phyloP scores from a whole-genome alignment of 192 early-diverging fungal genomes.

The Podila epigama region DNA sequence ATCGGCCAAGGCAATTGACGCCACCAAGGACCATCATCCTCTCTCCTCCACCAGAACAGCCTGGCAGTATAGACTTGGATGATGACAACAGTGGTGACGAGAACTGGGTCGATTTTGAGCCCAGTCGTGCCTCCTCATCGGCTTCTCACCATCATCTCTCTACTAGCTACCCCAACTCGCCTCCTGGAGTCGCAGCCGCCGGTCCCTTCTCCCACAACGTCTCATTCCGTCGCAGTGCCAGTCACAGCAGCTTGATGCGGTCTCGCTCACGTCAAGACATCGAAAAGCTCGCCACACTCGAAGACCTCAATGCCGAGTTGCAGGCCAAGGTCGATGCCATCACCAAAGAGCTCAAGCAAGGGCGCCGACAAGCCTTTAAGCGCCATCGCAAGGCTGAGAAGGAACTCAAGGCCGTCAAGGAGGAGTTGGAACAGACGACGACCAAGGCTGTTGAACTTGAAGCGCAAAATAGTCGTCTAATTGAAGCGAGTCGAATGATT shows the following conservation, averaged over 20 bases:
- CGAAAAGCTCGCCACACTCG: conserved; percentile 31
- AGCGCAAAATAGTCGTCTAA: conserved; percentile 37
- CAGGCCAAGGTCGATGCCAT: conserved; percentile 29
- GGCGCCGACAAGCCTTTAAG: conserved; percentile 38
- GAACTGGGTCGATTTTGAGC: conserved; percentile 49
- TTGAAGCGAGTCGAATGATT: conserved; percentile 39
- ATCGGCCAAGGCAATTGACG: conserved; percentile 20
- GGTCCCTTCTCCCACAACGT: conserved; percentile 5
- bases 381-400: conserved; percentile 25
- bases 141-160: background rate
- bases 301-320: conserved; percentile 28
- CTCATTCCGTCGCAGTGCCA: conserved; percentile 18
- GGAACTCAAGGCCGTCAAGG: conserved; percentile 35
- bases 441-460: conserved; percentile 38
- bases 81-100: conserved; percentile 19
- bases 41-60: conserved; percentile 18
- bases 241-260: conserved; percentile 7
- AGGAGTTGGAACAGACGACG: conserved; percentile 26
- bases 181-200: background rate
- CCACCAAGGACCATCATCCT: conserved; percentile 34
- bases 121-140: background rate
- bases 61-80: conserved; percentile 4
- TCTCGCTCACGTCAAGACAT: conserved; percentile 35
- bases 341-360: conserved; percentile 43
- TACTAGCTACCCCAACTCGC: conserved; percentile 1